Conservation (phyloP, 106 monocot genomes). For the Triglochin maritima region DNA sequence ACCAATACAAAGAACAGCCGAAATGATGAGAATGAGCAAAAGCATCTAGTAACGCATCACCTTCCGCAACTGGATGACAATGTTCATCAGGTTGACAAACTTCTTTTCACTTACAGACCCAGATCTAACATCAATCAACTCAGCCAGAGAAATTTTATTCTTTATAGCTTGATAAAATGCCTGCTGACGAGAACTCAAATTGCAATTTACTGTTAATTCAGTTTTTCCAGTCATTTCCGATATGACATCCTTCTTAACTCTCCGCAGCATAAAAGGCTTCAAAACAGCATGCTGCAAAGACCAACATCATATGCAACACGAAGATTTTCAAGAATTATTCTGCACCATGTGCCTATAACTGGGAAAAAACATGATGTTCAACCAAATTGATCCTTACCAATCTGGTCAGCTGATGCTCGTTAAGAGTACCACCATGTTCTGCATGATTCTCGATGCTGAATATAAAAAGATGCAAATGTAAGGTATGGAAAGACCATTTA, state of each 20-base stretch:
- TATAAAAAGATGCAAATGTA: slow-evolving; percentile 9
- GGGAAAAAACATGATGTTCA: no score
- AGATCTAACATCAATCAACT: slow-evolving; percentile 72
- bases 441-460: slow-evolving; percentile 95
- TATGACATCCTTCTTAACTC: slow-evolving; percentile 97
- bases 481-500: neutral
- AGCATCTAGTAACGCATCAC: slow-evolving; percentile 13
- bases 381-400: slow-evolving; percentile 35
- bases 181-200: slow-evolving; percentile 94
- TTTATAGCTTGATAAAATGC: slow-evolving; percentile 99
- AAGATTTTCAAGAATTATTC: neutral
- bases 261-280: slow-evolving; percentile 94
- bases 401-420: slow-evolving; percentile 96
- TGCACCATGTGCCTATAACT: neutral
- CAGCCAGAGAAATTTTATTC: slow-evolving; percentile 91
- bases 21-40: neutral
- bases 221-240: slow-evolving; percentile 92
- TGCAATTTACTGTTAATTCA: slow-evolving; percentile 86
- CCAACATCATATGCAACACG: neutral
- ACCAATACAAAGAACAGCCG: neutral
- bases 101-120: slow-evolving; percentile 85
- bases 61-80: slow-evolving; percentile 94
- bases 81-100: slow-evolving; percentile 93
- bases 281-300: slow-evolving; percentile 81
- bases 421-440: slow-evolving; percentile 95